Base-by-base conservation (phyloP, 2,329 filamentous ascomycete genomes). In the Pyricularia grisea region DNA sequence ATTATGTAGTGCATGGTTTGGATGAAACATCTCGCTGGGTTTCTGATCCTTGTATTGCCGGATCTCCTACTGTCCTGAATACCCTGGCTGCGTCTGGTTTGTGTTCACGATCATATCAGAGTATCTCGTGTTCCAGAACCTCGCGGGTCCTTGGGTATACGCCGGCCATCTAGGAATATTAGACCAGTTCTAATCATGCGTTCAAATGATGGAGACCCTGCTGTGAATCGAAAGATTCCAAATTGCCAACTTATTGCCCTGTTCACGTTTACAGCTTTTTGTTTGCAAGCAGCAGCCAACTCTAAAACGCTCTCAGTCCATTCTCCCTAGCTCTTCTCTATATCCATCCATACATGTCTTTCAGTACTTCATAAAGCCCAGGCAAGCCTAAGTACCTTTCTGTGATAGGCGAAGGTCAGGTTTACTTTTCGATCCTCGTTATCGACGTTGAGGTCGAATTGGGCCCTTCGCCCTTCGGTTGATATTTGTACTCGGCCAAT, bases 401-500 rank as follows among this genome's bases (percentile, higher is more conserved):
- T 42, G 17, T 72, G 30, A 11, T 72, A 69, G 12, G 27, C n/a
- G 1, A 70, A 67, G 7, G 68, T 61, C 25, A 72, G 68, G 2
- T 66, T 33, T 25, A 72, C 68, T 14, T 17, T 58, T 23, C 69
- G 60, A 14, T 69, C 30, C 2, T 55, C 9, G 20, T 70, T 64
- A 3, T 58, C 60, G 6, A 69, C 58, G 23, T 14, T 33, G 31
- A 66, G 65, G 28, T 25, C n/a, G 20, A 42, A 25, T 33, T 66
- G 17, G 65, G 31, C 31, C 12, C 65, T 25, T 25, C n/a, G n/a
- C n/a, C n/a, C n/a, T 66, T 11, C 7, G 31, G 31, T 33, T 74
- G 70, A 4, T 70, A 71, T 63, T 72, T 61, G 50, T 71, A 74
- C 30, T 74, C 72, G 31, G 75, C 74, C 10, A 76, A 71, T 3